Base-by-base conservation (phyloP, 805 yeast species). In the Saccharomycopsis fibuligera region DNA sequence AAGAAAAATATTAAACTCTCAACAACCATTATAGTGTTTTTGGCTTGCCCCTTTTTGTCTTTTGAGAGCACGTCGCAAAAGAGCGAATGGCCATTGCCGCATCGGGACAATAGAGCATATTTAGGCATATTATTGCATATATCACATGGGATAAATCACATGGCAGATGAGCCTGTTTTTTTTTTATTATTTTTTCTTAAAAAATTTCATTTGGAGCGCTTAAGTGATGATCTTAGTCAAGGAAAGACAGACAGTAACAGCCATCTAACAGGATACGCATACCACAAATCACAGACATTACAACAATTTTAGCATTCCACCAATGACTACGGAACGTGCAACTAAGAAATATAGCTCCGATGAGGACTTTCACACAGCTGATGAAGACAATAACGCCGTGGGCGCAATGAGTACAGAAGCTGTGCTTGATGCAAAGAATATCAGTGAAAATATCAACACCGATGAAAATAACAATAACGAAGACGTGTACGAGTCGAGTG, bases 301-400 rank as follows among this genome's bases (percentile, higher is more conserved):
- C 6, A 30, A 30, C 3, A 30, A 30, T 30, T 14, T 30, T 30
- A 5, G 6, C 16, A 16, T 4, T 30, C 35, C 12, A 30, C 16
- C 16, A 16, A 14, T 3, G 35, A 30, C 16, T 14, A 30, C n/a
- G n/a, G n/a, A n/a, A n/a, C n/a, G n/a, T n/a, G n/a, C 6, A 30
- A 30, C 16, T 30, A 5, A 30, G 12, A 14, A 3, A 14, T 4
- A 30, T 30, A 14, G 36, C 29, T 44, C 50, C 9, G 54, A 50
- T 8, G 54, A 50, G 16, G 54, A 50, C 16, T 50, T 37, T 29
- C 50, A 25, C 24, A 46, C 54, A 2, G 54, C 54, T 3, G 48
- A 21, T 16, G 50, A 47, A 22, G 31, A 21, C 17, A 37, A 29
- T 14, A 30, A 35, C 12, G 22, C 17, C 38, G 33, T 16, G 14